phyloP scores from a whole-genome alignment of 805 yeast species.

The Schwanniomyces occidentalis region DNA sequence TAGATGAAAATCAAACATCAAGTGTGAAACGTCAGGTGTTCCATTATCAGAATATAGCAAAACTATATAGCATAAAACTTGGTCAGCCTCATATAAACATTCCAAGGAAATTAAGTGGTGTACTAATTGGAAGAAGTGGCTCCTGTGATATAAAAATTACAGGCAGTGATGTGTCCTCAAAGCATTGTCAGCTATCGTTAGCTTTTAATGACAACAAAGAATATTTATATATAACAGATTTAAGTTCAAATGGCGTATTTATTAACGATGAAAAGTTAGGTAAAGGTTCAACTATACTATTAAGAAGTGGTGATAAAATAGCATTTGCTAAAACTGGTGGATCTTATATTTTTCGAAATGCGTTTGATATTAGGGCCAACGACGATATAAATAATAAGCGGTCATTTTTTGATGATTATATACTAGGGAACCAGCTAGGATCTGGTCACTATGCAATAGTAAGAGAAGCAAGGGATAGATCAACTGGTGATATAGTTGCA shows the following conservation, averaged over 20 bases:
- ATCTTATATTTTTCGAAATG: slow-evolving; percentile 50
- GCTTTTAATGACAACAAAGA: slow-evolving; percentile 35
- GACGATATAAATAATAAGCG: slow-evolving; percentile 16
- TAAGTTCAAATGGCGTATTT: slow-evolving; percentile 65
- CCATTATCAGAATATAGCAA: slow-evolving; percentile 19
- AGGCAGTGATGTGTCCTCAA: slow-evolving; percentile 65
- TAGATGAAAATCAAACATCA: slow-evolving; percentile 7
- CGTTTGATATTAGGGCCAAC: slow-evolving; percentile 21
- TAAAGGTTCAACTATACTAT: slow-evolving; percentile 45
- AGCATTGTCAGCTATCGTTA: slow-evolving; percentile 56
- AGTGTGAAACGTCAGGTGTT: slow-evolving; percentile 11
- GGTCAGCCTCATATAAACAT: slow-evolving; percentile 19
- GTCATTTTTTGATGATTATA: slow-evolving; percentile 60
- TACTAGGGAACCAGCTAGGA: slow-evolving; percentile 62
- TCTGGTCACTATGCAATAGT: slow-evolving; percentile 84
- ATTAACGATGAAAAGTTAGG: slow-evolving; percentile 59
- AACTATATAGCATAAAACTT: slow-evolving; percentile 19
- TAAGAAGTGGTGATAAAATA: slow-evolving; percentile 65
- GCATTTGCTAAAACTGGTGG: slow-evolving; percentile 55
- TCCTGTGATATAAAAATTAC: slow-evolving; percentile 54
- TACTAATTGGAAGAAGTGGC: slow-evolving; percentile 55
- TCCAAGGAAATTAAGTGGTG: slow-evolving; percentile 20
- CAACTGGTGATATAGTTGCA: slow-evolving; percentile 63
- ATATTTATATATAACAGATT: slow-evolving; percentile 52
- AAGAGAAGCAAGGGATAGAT: slow-evolving; percentile 61